A percentile compares a stretch with the other conserved stretches of the same genome.
Conservation (phyloP, 352 stramenopile genomes). For the Globisporangium emineosum region DNA sequence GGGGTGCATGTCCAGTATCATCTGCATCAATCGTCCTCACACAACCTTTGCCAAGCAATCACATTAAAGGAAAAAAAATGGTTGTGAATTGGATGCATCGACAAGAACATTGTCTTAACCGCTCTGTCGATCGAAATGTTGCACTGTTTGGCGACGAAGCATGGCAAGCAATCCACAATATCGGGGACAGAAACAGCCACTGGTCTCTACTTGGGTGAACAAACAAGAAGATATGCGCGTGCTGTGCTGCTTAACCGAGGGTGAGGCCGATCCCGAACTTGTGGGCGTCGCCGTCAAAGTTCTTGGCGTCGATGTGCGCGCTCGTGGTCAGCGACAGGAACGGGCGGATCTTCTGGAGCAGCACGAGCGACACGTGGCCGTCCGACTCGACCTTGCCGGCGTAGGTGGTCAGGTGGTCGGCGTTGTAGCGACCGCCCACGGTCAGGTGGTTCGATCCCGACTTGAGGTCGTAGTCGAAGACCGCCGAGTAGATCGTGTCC, state of each 20-base stretch:
- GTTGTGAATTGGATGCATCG: slow-evolving; percentile 5
- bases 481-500: slow-evolving; percentile 82
- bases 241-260: slow-evolving; percentile 58
- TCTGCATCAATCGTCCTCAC: too few species aligned
- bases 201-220: slow-evolving; percentile 7
- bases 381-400: slow-evolving; percentile 86
- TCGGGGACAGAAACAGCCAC: not conserved
- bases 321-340: slow-evolving; percentile 83
- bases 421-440: slow-evolving; percentile 79
- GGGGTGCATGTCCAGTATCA: too few species aligned
- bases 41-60: not conserved
- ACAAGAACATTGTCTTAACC: slow-evolving; percentile 1
- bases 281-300: slow-evolving; percentile 89
- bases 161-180: not conserved
- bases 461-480: slow-evolving; percentile 90
- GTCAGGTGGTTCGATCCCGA: slow-evolving; percentile 78
- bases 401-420: slow-evolving; percentile 80
- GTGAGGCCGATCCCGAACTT: slow-evolving; percentile 90
- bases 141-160: not conserved
- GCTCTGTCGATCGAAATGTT: not conserved
- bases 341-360: slow-evolving; percentile 84
- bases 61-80: too few species aligned
- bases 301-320: slow-evolving; percentile 88
- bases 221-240: not conserved
- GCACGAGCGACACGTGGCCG: slow-evolving; percentile 80